A percentile compares a stretch with the other conserved stretches of the same genome.
phyloP scores from a whole-genome alignment of 192 early-diverging fungal species.

The Dissophora globulifera region DNA sequence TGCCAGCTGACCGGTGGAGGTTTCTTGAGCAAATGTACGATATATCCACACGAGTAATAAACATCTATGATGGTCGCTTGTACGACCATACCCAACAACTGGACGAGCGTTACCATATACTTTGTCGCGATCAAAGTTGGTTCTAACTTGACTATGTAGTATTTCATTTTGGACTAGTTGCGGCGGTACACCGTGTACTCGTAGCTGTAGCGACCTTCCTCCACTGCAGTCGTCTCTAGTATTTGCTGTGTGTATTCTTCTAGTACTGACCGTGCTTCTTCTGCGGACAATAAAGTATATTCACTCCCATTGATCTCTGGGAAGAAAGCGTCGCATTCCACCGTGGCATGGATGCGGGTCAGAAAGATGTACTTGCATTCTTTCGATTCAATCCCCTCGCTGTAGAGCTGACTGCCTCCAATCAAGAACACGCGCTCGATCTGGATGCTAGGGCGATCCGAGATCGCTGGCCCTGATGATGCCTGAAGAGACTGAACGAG shows the following conservation, averaged over 20 bases:
- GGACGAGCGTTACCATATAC: no score
- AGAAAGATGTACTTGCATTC: constrained; percentile 70
- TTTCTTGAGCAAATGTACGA: no score
- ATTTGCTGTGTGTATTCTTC: constrained; percentile 8
- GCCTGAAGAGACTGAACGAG: constrained; percentile 57
- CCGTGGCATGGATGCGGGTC: constrained; percentile 69
- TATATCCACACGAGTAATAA: no score
- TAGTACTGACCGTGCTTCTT: constrained; percentile 1
- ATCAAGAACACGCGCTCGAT: constrained; percentile 75
- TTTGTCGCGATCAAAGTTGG: no score
- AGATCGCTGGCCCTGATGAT: not conserved
- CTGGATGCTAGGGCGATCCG: not conserved
- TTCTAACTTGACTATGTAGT: no score
- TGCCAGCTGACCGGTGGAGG: no score
- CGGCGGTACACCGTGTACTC: constrained; percentile 35
- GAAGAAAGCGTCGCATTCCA: constrained; percentile 85
- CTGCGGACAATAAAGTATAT: constrained; percentile 7
- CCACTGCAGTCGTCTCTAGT: constrained; percentile 10
- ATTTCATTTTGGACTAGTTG: not conserved
- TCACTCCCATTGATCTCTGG: constrained; percentile 62
- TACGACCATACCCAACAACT: no score
- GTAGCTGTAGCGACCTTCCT: constrained; percentile 17
- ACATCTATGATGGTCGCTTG: no score
- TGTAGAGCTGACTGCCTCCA: constrained; percentile 84
- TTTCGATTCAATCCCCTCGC: constrained; percentile 67